A percentile compares a stretch with the other conserved stretches of the same genome.
phyloP scores from a whole-genome alignment of 352 stramenopile species.

The Phytophthora sp. region DNA sequence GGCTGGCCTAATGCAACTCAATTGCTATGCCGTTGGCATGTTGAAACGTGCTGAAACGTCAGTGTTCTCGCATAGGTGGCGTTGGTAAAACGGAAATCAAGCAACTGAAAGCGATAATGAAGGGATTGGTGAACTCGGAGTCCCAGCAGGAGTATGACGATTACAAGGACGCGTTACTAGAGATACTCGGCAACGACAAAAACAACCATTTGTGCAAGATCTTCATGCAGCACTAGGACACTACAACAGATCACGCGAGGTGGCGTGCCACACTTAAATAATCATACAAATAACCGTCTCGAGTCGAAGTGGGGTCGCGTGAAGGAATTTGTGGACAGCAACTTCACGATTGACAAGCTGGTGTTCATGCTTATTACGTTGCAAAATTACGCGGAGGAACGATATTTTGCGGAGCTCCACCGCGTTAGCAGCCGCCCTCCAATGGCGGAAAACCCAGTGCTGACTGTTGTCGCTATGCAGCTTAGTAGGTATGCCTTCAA shows the following conservation, averaged over 20 bases:
- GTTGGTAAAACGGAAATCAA: background rate
- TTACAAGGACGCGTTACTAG: background rate
- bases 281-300: constrained; percentile 13
- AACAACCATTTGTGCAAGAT: constrained; percentile 2
- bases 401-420: background rate
- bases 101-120: constrained; percentile 2
- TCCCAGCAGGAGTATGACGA: constrained; percentile 7
- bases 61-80: background rate
- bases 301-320: constrained; percentile 18
- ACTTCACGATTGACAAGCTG: constrained; percentile 11
- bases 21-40: background rate
- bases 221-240: constrained; percentile 17
- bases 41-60: background rate
- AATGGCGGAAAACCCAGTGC: constrained; percentile 1
- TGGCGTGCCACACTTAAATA: constrained; percentile 13
- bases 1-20: background rate
- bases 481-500: background rate
- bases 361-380: constrained; percentile 6
- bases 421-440: background rate
- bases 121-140: constrained; percentile 1
- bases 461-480: background rate
- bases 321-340: constrained; percentile 8
- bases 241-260: background rate
- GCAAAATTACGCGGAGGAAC: constrained; percentile 8
- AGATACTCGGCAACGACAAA: background rate